Conservation (phyloP, 805 yeast genomes). For the Kuraishia borneana region DNA sequence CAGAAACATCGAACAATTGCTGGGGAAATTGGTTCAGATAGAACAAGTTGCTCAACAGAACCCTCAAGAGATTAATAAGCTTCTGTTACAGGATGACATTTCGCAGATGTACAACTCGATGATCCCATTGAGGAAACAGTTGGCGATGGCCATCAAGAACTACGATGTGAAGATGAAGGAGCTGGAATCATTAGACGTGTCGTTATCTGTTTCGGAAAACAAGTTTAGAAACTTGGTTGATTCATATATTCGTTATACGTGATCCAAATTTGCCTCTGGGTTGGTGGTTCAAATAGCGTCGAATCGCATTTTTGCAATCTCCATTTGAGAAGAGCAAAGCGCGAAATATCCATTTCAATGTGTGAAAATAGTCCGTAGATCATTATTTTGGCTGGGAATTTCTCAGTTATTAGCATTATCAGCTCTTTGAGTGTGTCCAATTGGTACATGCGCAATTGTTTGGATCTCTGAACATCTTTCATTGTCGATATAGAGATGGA, state of each 20-base stretch:
- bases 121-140: constrained; percentile 59
- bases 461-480: too few species aligned
- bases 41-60: constrained; percentile 21
- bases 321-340: too few species aligned
- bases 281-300: too few species aligned
- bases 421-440: too few species aligned
- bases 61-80: constrained; percentile 18
- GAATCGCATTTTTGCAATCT: too few species aligned
- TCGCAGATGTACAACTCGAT: constrained; percentile 65
- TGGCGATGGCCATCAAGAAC: constrained; percentile 68
- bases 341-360: too few species aligned
- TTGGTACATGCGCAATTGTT: too few species aligned
- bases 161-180: constrained; percentile 73
- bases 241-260: background rate
- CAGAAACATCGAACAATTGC: constrained; percentile 57
- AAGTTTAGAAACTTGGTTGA: background rate
- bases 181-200: constrained; percentile 51
- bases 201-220: background rate
- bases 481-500: too few species aligned
- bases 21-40: constrained; percentile 37
- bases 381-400: too few species aligned
- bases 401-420: too few species aligned
- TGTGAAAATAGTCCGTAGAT: too few species aligned
- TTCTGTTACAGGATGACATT: constrained; percentile 47
- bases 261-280: too few species aligned